Base-by-base conservation (phyloP, 2,329 filamentous ascomycete genomes). In the Ophiostoma himal-ulmi region DNA sequence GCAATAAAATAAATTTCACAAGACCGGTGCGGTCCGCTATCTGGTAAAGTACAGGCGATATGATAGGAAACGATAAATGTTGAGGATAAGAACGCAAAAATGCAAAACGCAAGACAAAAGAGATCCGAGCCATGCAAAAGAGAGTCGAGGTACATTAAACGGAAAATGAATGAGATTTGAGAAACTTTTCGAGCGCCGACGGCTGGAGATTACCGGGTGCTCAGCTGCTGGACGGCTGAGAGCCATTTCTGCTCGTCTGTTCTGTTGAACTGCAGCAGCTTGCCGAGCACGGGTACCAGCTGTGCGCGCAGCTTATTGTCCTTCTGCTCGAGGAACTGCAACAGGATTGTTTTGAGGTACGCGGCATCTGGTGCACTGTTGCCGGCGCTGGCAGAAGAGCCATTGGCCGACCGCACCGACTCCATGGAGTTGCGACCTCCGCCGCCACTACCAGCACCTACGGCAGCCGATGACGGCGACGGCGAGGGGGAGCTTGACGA, bases 201-300 rank as follows among this genome's bases (percentile, higher is more conserved):
- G 6, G 26, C 22, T 41, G n/a, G 3, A 44, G 36, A 44, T 39
- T 54, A 74, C 37, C 73, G 69, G 1, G 71, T 60, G 30, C 11
- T 69, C 48, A 84, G 81, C 69, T 85, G 82, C 72, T 86, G 83
- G 20, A 96, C 89, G 2, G 91, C 93, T 22, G 89, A 86, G 80
- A 90, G 87, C 92, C 93, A 96, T 80, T 92, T 94, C 80, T 95
- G 89, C 80, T 95, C 91, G 75, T 97, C 93, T 39, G 79, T 75
- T 73, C 84, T 85, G 67, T 93, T 89, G 80, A 94, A 93, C 73
- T 88, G 87, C 76, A 95, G 80, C 77, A 94, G 80, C 84, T 91
- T 89, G 39, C 89, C 89, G 75, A 95, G 78, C 44, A 94, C 91
- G 0, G 91, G 91, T 70, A 95, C 89, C 73, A 94, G 83, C 82